Base-by-base conservation (phyloP, 345 rosid species). In the Diplotaxis tenuifolia region DNA sequence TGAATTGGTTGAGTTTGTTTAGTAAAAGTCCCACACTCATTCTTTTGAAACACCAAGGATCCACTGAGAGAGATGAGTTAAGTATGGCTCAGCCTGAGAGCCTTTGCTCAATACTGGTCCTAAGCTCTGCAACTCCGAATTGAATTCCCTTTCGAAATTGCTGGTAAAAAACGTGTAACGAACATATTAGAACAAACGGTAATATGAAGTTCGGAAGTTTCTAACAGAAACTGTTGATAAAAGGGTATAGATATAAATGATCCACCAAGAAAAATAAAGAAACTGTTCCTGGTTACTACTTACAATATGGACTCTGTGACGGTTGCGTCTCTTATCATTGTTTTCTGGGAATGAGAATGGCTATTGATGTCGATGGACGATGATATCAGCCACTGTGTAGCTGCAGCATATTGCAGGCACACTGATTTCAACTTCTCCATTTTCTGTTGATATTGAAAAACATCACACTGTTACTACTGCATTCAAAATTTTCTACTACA, bases 41-140 rank as follows among this genome's bases (percentile, higher is more conserved):
- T 76, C 93, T 58, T 81, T 85, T 16, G 90, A 81, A 67, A 80
- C 84, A 11, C 97, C 96, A 32, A 95, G 93, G 78, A 95, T 84
- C 89, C 87, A 90, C 79, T 90, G 96, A 38, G 98, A 92, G 74
- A 95, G 98, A 86, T 92, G 99, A 68, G 93, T 90, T 84, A 92
- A 81, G 83, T 95, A 84, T 9, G 99, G 99, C 74, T 95, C 96
- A 55, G 91, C 92, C 78, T 88, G 98, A 32, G 98, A 87, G 76
- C 85, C 86, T 69, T 75, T 84, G 82, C 96, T 89, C 82, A 92
- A 79, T 27, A 87, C 82, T 27, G 89, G 92, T 83, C 96, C 93
- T 57, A 95, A 82, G 82, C 86, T 90, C 79, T 88, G 89, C 79
- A 90, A 88, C 85, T 92, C 99, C 0, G 85, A 68, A 82, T 87